Base-by-base conservation (phyloP, 1,284 basidiomycete species). In the Phlebopus sp. region DNA sequence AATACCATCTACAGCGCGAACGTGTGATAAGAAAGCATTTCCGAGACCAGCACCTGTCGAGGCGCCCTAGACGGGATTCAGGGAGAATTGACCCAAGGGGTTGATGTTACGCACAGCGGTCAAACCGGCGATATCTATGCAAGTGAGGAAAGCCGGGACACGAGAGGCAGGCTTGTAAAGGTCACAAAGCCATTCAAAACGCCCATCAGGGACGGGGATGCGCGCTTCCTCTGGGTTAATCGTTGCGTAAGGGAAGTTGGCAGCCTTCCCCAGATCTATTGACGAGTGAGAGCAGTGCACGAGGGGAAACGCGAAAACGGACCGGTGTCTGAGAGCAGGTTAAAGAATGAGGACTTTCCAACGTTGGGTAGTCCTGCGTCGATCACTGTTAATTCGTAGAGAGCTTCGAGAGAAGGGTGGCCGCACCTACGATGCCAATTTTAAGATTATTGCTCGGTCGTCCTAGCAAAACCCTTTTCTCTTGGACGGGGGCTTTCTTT, bases 211-310 rank as follows among this genome's bases (percentile, higher is more conserved):
- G n/a, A 99, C 94, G 32, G 93, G 91, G 52, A 99, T 93, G 62
- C 96, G 92, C 34, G 97, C 93, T 75, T 90, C 87, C 73, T 84
- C 92, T 60, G 77, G 92, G 72, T 92, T 88, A 68, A 97, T 97
- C 44, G 95, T 97, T 11, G 94, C 94, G 63, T 98, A 99, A 15
- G 97, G 97, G 69, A 97, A 99, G 78, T 99, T 99, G 70, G 94
- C 94, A 38, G 92, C 86, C 70, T 97, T 96, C 58, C 92, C 96
- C n/a, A 98, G 81, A 71, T 97, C 90, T 93, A 37, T 49, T 41
- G 29, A 46, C 45, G 34, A 45, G 50, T 55, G 51, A 46, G 35
- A 17, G 11, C 49, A 31, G 29, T 35, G 34, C 1, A 42, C 2
- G 23, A 34, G 23, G 3, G 2, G 5, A 34, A 5, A 9, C 37